Conservation (phyloP, 805 yeast genomes). For the Wickerhamomyces alni region DNA sequence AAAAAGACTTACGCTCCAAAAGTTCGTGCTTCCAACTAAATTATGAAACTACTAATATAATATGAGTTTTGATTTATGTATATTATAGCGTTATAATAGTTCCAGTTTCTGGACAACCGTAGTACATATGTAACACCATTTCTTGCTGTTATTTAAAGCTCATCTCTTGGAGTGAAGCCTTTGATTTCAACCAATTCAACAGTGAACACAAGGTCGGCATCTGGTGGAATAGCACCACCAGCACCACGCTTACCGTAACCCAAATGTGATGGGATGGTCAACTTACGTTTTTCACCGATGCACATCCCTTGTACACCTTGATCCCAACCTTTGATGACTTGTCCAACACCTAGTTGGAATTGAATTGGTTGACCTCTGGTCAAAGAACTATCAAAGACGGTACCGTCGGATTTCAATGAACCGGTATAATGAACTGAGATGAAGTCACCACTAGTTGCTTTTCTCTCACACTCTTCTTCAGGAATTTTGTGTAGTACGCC, state of each 20-base stretch:
- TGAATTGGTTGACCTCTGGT: slow-evolving; percentile 59
- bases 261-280: slow-evolving; percentile 71
- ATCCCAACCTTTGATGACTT: slow-evolving; percentile 89
- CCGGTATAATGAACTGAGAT: slow-evolving; percentile 82
- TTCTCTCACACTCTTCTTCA: slow-evolving; percentile 46
- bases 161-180: slow-evolving; percentile 24
- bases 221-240: slow-evolving; percentile 73
- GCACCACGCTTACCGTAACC: slow-evolving; percentile 78
- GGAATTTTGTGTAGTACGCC: slow-evolving; percentile 46
- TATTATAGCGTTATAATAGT: no score
- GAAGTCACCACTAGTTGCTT: slow-evolving; percentile 58
- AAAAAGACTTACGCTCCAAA: slow-evolving; percentile 29
- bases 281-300: slow-evolving; percentile 76
- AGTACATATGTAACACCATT: no score
- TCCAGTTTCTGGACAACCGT: no score
- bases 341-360: slow-evolving; percentile 71
- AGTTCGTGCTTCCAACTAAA: slow-evolving; percentile 3
- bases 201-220: slow-evolving; percentile 63
- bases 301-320: slow-evolving; percentile 75
- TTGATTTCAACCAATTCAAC: slow-evolving; percentile 58
- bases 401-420: slow-evolving; percentile 50
- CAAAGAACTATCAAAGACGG: slow-evolving; percentile 70
- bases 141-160: no score
- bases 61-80: slow-evolving; percentile 1
- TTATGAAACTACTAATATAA: not conserved